phyloP scores from a whole-genome alignment of 345 rosid genomes.

The Raphanus raphanistrum region DNA sequence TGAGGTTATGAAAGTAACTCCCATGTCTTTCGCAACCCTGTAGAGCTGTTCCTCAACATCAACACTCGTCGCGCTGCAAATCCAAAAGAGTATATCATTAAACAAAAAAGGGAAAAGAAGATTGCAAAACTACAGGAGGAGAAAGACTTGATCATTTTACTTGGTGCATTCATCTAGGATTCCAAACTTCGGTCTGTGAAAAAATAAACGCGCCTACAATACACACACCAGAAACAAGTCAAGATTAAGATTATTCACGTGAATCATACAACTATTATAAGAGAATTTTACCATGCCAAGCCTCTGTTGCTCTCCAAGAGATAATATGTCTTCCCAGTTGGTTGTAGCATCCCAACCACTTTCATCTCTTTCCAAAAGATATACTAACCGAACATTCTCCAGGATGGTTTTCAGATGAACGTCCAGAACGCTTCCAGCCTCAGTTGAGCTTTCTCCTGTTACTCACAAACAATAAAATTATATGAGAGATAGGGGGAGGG shows the following conservation, averaged over 20 bases:
- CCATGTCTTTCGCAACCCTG: constrained; percentile 73
- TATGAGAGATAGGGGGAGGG: too few species aligned
- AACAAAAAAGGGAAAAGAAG: neutral
- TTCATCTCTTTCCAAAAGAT: constrained; percentile 85
- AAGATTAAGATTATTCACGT: constrained; percentile 8
- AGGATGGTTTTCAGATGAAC: constrained; percentile 61
- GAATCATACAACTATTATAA: neutral
- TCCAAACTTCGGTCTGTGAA: constrained; percentile 88
- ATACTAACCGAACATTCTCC: constrained; percentile 75
- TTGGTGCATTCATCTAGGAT: constrained; percentile 99
- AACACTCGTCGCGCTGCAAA: constrained; percentile 84
- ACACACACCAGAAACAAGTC: neutral
- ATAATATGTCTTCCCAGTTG: constrained; percentile 91
- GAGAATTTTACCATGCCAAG: constrained; percentile 76
- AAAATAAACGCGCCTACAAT: constrained; percentile 85
- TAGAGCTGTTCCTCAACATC: constrained; percentile 98
- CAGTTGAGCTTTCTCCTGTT: constrained; percentile 48
- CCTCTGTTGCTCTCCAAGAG: constrained; percentile 98
- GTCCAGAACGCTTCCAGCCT: constrained; percentile 52
- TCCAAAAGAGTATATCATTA: constrained; percentile 1
- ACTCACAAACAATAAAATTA: neutral
- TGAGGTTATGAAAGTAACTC: constrained; percentile 87
- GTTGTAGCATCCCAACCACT: constrained; percentile 79
- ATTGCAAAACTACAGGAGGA: neutral
- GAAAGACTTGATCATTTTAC: constrained; percentile 45